Percentiles rank a stretch among this genome's conserved stretches.
Evolutionary conservation across 306 rosid genomes (phyloP).

Genomic region (Acacia confusa): DNA sequence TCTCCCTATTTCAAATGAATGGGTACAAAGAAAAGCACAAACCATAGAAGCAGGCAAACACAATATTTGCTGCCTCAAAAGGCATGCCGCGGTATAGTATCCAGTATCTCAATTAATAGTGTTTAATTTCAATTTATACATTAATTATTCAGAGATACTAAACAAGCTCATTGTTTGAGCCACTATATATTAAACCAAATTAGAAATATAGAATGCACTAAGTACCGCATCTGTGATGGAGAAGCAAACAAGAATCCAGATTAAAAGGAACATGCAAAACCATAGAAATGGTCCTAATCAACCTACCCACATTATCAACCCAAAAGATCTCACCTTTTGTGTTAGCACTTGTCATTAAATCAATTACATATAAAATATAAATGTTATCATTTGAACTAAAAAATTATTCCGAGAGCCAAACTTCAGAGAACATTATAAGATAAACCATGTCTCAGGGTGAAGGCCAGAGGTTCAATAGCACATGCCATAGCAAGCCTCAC

Average conservation of each 20-base stretch:
- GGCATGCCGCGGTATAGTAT: constrained; percentile 33
- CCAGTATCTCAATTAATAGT: constrained; percentile 29
- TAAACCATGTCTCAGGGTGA: not conserved
- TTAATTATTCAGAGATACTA: constrained; percentile 11
- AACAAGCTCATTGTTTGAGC: constrained; percentile 18
- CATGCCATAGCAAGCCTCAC: not conserved
- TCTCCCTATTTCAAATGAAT: constrained; percentile 83
- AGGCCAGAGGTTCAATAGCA: not conserved
- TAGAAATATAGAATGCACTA: not conserved
- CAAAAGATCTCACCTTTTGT: not conserved
- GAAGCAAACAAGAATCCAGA: constrained; percentile 10
- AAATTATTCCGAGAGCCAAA: not conserved
- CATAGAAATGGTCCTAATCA: constrained; percentile 2
- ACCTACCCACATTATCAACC: not conserved
- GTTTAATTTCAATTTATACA: constrained; percentile 16
- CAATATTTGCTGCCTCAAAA: constrained; percentile 42
- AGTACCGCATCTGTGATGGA: not conserved
- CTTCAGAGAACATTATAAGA: not conserved
- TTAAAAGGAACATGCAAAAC: not conserved
- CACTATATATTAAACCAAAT: not conserved
- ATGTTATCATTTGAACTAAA: not conserved
- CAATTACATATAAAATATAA: not conserved
- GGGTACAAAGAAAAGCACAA: constrained; percentile 69
- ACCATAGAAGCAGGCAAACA: constrained; percentile 56
- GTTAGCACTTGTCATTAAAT: not conserved